These are phyloP conservation scores for Cornus kousa DNA, from an alignment of 148 eudicot genomes.

Conservation along the genomic window DNA sequence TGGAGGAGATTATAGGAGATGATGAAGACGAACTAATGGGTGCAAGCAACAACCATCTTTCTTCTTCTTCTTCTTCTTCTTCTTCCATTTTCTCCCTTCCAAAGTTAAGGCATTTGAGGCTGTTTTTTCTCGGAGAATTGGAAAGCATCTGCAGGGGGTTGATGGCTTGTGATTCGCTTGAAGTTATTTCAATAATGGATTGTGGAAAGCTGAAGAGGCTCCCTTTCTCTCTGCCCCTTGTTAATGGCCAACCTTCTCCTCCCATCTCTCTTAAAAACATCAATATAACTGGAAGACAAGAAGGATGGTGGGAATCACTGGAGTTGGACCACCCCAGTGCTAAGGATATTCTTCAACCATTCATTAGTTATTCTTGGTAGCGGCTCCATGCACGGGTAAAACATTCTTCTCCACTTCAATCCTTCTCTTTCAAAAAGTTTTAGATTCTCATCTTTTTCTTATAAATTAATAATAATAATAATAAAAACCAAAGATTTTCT, in stretches of 20 bases:
- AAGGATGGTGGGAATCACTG: slow-evolving; percentile 6
- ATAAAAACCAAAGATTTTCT: too few relatives aligned
- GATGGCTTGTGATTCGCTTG: slow-evolving; percentile 4
- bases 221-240: slow-evolving; percentile 3
- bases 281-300: neutral
- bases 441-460: too few relatives aligned
- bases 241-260: slow-evolving; percentile 7
- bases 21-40: neutral
- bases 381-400: too few relatives aligned
- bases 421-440: too few relatives aligned
- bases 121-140: neutral
- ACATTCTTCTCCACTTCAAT: too few relatives aligned
- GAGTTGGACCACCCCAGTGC: too few relatives aligned
- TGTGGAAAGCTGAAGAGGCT: slow-evolving; percentile 3
- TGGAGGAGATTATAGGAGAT: slow-evolving; percentile 5
- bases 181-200: neutral
- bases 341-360: too few relatives aligned
- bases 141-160: neutral
- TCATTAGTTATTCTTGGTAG: too few relatives aligned
- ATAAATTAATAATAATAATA: too few relatives aligned
- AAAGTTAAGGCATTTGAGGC: neutral
- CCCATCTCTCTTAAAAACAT: slow-evolving; percentile 2
- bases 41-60: neutral
- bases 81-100: neutral
- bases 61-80: neutral